These are phyloP conservation scores for Fusarium napiforme DNA, from an alignment of 2,329 filamentous ascomycete species.

Conservation along the genomic window DNA sequence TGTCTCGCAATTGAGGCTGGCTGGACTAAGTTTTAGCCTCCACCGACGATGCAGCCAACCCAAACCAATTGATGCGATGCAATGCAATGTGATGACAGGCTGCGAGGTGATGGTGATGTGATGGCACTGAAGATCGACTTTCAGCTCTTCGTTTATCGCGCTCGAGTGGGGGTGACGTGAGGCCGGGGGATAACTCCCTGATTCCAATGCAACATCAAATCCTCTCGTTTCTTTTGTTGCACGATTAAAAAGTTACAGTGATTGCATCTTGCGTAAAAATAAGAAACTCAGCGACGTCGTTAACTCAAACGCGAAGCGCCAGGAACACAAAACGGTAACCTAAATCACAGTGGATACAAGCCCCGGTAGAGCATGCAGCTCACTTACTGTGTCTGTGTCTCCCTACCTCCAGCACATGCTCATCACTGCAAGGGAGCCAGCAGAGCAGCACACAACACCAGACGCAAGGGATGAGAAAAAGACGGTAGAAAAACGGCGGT, in stretches of 20 bases:
- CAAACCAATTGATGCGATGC: background rate
- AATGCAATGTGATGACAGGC: background rate
- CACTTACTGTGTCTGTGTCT: background rate
- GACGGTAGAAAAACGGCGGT: background rate
- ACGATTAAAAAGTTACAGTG: background rate
- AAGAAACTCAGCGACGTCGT: background rate
- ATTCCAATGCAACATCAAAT: background rate
- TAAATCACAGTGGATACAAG: conserved; percentile 7
- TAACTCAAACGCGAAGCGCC: background rate
- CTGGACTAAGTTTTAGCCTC: background rate
- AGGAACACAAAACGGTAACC: conserved; percentile 20
- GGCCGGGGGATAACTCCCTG: conserved; percentile 7
- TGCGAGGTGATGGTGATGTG: background rate
- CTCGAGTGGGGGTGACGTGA: conserved; percentile 1
- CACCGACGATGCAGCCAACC: background rate
- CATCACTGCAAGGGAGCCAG: conserved; percentile 6
- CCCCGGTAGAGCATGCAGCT: background rate
- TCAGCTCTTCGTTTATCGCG: conserved; percentile 30
- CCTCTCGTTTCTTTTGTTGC: background rate
- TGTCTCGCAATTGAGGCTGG: conserved; percentile 11
- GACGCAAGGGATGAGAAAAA: conserved; percentile 8
- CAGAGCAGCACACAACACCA: background rate
- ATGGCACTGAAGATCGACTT: background rate
- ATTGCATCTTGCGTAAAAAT: background rate
- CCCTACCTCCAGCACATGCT: background rate